These are phyloP conservation scores for Stygiomarasmius scandens DNA, from an alignment of 1,284 basidiomycete species.

Conservation along the genomic window DNA sequence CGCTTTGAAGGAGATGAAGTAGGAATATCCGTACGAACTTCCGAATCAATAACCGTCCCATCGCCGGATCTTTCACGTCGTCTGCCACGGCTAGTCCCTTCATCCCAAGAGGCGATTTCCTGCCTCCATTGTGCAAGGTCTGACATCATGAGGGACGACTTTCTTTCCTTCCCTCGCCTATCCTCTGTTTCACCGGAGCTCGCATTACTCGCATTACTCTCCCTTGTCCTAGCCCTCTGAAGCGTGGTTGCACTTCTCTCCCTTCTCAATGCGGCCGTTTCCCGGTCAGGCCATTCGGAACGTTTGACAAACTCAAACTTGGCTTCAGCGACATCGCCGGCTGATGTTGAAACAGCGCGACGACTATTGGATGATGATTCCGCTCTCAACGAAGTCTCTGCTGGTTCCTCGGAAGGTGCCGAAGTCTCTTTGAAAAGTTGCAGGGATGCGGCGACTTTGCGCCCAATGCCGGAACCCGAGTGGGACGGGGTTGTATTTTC, in stretches of 20 bases:
- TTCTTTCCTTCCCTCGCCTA: constrained; percentile 37
- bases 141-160: constrained; percentile 32
- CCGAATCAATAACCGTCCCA: constrained; percentile 33
- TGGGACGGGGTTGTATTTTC: constrained; percentile 28
- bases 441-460: constrained; percentile 78
- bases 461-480: constrained; percentile 57
- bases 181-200: constrained; percentile 40
- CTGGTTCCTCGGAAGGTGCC: constrained; percentile 30
- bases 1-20: constrained; percentile 26
- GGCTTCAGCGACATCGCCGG: constrained; percentile 59
- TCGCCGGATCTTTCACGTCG: constrained; percentile 52
- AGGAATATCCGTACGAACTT: constrained; percentile 12
- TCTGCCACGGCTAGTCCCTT: constrained; percentile 54
- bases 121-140: constrained; percentile 56
- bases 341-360: constrained; percentile 46
- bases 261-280: constrained; percentile 64
- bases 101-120: constrained; percentile 42
- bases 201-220: constrained; percentile 36
- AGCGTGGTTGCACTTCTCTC: constrained; percentile 64
- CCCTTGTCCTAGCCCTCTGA: constrained; percentile 56
- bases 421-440: constrained; percentile 79
- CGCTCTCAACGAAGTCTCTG: constrained; percentile 32
- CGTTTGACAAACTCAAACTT: constrained; percentile 80
- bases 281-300: constrained; percentile 79
- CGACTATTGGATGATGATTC: constrained; percentile 35